Evolutionary conservation across 2,329 filamentous ascomycete genomes (phyloP).

Genomic region (Cytospora schulzeri): DNA sequence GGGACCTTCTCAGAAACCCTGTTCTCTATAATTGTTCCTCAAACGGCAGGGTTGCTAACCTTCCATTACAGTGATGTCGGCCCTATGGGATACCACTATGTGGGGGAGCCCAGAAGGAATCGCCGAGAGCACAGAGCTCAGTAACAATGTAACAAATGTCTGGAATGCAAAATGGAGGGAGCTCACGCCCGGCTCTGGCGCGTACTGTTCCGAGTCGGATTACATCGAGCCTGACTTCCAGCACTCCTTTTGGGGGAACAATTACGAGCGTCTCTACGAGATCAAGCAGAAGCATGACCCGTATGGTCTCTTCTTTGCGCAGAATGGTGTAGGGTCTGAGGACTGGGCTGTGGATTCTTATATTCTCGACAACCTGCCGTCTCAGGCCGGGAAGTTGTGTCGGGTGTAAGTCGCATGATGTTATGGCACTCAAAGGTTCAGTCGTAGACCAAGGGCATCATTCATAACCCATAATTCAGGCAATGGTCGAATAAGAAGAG

Average conservation of each 20-base stretch:
- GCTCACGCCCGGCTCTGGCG: constrained; percentile 34
- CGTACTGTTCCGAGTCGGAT: constrained; percentile 43
- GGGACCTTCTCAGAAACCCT: no score
- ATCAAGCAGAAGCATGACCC: constrained; percentile 45
- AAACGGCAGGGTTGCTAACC: background rate
- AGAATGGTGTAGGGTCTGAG: constrained; percentile 1
- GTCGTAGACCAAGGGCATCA: no score
- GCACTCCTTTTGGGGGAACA: constrained; percentile 36
- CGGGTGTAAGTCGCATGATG: background rate
- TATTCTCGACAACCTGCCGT: background rate
- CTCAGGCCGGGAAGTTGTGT: constrained; percentile 8
- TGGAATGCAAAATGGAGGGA: constrained; percentile 32
- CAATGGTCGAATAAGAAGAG: no score
- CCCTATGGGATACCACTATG: background rate
- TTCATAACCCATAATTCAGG: no score
- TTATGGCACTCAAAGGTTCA: no score
- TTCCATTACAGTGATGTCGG: constrained; percentile 33
- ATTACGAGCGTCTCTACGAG: constrained; percentile 33
- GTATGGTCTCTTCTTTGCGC: constrained; percentile 40
- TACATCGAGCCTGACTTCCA: constrained; percentile 36
- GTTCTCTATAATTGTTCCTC: no score
- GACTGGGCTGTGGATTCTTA: background rate
- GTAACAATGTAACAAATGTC: constrained; percentile 33
- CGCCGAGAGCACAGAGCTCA: constrained; percentile 30
- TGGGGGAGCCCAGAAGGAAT: background rate